A percentile compares a stretch with the other conserved stretches of the same genome.
Evolutionary conservation across 257 asterid species (phyloP).

Genomic region (Scutellaria minor): DNA sequence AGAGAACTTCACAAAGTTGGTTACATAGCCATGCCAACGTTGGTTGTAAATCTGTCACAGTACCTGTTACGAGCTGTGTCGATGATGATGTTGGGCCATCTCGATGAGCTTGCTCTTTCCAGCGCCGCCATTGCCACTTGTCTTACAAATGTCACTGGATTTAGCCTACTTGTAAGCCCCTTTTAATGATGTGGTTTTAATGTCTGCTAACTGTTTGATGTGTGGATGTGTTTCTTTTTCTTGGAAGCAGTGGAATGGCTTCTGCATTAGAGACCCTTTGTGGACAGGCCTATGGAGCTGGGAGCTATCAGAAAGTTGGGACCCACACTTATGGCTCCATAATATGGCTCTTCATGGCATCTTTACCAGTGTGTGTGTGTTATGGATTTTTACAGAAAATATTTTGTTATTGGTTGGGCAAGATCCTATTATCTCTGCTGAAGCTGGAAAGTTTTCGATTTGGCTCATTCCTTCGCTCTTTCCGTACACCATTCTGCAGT

Average conservation of each 20-base stretch:
- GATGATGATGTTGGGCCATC: conserved; percentile 63
- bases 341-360: conserved; percentile 46
- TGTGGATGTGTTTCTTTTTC: background rate
- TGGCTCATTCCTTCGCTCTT: conserved; percentile 55
- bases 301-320: conserved; percentile 40
- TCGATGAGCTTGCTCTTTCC: conserved; percentile 56
- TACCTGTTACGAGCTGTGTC: conserved; percentile 46
- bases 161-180: conserved; percentile 46
- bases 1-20: conserved; percentile 41
- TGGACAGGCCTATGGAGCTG: conserved; percentile 62
- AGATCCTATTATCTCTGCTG: conserved; percentile 48
- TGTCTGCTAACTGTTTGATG: conserved; percentile 24
- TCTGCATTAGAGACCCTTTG: conserved; percentile 58
- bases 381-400: conserved; percentile 46
- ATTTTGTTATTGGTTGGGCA: conserved; percentile 49
- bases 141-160: conserved; percentile 54
- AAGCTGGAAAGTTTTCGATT: conserved; percentile 52
- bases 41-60: conserved; percentile 48
- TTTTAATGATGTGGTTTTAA: background rate
- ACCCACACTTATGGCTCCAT: conserved; percentile 45
- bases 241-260: conserved; percentile 49
- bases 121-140: conserved; percentile 57
- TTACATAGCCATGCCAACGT: conserved; percentile 53
- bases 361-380: conserved; percentile 44
- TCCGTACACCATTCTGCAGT: conserved; percentile 54